Evolutionary conservation across 768 basidiomycete genomes (phyloP).

Genomic region (Lactarius hatsudake): DNA sequence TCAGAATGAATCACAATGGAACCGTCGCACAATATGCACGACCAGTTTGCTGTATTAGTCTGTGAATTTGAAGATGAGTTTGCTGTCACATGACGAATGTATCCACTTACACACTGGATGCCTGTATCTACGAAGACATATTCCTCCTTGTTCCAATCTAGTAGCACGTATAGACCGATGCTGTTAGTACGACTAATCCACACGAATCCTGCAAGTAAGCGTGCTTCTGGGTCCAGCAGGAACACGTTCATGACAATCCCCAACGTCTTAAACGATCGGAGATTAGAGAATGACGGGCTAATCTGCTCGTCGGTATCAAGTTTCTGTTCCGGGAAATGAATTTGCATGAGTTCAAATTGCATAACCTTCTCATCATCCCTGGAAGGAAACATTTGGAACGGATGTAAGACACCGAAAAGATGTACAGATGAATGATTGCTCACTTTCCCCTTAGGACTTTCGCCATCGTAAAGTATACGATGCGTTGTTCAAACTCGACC

Average conservation of each 20-base stretch:
- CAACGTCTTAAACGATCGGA: conserved; percentile 60
- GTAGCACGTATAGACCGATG: conserved; percentile 59
- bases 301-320: conserved; percentile 4
- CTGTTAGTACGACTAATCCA: conserved; percentile 56
- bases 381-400: background rate
- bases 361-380: conserved; percentile 55
- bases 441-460: conserved; percentile 23
- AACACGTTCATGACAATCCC: conserved; percentile 79
- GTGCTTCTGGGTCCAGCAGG: conserved; percentile 59
- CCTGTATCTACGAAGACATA: conserved; percentile 75
- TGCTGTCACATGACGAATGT: conserved; percentile 2
- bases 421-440: background rate
- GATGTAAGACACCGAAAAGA: background rate
- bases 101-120: conserved; percentile 61
- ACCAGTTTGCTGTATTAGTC: conserved; percentile 73
- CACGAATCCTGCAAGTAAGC: conserved; percentile 66
- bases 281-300: conserved; percentile 51
- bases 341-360: conserved; percentile 69
- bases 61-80: conserved; percentile 30
- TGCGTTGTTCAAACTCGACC: conserved; percentile 68
- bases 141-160: conserved; percentile 63
- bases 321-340: conserved; percentile 50
- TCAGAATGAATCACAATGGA: conserved; percentile 76
- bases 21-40: conserved; percentile 63
- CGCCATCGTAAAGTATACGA: conserved; percentile 76